Percentiles rank a stretch among this genome's conserved stretches.
Evolutionary conservation across 371 early-diverging fungal genomes (phyloP).

Genomic region (Mucor lusitanicus): DNA sequence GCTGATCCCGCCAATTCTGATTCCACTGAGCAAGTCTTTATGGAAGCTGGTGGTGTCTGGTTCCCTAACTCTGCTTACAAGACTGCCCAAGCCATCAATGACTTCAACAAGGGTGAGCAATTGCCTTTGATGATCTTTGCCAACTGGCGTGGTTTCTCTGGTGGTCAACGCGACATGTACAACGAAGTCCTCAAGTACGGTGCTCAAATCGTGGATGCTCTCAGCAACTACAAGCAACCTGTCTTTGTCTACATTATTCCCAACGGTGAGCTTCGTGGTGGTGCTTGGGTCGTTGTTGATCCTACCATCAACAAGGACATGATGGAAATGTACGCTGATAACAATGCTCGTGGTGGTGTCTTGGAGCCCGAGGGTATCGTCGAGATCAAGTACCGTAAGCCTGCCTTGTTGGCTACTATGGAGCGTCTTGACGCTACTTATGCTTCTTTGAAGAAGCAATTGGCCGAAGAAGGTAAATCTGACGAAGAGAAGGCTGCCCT

Average conservation of each 20-base stretch:
- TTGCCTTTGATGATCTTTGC: conserved; percentile 98
- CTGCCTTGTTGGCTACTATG: conserved; percentile 89
- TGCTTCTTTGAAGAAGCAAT: conserved; percentile 68
- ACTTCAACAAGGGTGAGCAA: conserved; percentile 98
- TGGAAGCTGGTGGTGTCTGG: conserved; percentile 98
- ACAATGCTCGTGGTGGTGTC: conserved; percentile 91
- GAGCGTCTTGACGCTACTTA: conserved; percentile 86
- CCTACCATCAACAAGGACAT: conserved; percentile 96
- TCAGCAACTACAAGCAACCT: conserved; percentile 92
- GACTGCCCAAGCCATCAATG: conserved; percentile 97
- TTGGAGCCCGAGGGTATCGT: conserved; percentile 98
- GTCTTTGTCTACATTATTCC: conserved; percentile 97
- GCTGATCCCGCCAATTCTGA: conserved; percentile 94
- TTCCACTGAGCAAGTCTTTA: conserved; percentile 85
- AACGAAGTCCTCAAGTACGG: conserved; percentile 98
- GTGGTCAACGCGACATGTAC: conserved; percentile 99
- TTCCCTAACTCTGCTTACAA: conserved; percentile 98
- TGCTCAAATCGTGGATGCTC: conserved; percentile 96
- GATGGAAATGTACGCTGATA: conserved; percentile 99
- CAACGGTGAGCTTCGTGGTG: conserved; percentile 97
- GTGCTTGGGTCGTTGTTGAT: conserved; percentile 99
- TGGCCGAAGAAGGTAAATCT: conserved; percentile 51
- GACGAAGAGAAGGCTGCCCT: conserved; percentile 59
- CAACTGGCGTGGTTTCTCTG: conserved; percentile 99
- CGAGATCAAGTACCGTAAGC: conserved; percentile 98